Evolutionary conservation across 768 basidiomycete species (phyloP), one percentile per base, ranked within the genome.

Genomic region (Asterophora lycoperdoides): DNA sequence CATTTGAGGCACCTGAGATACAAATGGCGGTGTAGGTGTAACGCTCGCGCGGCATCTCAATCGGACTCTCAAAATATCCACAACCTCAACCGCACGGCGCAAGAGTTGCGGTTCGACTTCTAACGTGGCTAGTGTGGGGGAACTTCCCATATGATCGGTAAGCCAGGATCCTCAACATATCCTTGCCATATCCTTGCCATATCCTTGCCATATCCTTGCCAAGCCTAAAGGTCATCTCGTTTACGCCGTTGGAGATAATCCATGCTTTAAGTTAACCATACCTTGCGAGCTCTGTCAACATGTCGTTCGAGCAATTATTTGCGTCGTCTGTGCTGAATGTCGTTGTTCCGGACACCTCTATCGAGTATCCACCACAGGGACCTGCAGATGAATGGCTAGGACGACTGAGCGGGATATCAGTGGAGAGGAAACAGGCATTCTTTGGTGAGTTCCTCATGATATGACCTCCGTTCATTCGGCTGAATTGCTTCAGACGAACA

Each of bases 401-500:
- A 2, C 69, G 64, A 15, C 63, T 83, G 17, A 69, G 68, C 36
- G 62, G 69, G 8, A 66, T 66, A 14, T 60, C 61, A 5, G 64
- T 70, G 13, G 82, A 86, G 52, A 72, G 85, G 59, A 75, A 71
- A 46, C 76, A 83, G 57, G 84, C 84, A 1, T 90, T 87, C 69
- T 90, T 89, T 56, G 88, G 88, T 87, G 61, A 62, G 77, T 66
- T 3, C 1, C 13, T 28, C 28, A 34, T 47, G 39, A 56, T 40
- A 10, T 28, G 32, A 38, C 47, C 53, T 55, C 45, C 47, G 56
- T 42, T 23, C 54, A 41, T 37, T 44, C 14, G 32, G 42, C 47
- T 7, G 8, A 46, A 60, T 56, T 64, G 55, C 64, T n/a, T 14
- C 50, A 81, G 81, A 83, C 49, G 81, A 81, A 60, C 77, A 80